Evolutionary conservation across 2,329 filamentous ascomycete genomes (phyloP), one percentile per base, ranked within the genome.

Genomic region (Penicillium polonicum): DNA sequence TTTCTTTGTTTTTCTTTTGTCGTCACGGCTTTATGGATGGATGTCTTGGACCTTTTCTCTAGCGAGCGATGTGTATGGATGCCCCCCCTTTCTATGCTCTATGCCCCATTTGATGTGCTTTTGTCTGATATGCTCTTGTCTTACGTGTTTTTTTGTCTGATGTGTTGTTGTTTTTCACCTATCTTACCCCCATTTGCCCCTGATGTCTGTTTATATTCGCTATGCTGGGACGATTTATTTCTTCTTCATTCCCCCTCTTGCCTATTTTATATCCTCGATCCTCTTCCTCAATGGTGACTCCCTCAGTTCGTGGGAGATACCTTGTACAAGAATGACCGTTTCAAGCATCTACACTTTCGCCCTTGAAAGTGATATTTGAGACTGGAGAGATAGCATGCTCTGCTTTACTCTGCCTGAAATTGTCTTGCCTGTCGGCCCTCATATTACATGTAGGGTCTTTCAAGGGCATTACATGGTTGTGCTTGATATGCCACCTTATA

Each of bases 61-160:
- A 74, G 71, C 72, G 68, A 73, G 72, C 73, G 70, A 73, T 68
- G 65, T 71, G 64, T 68, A 64, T 64, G 64, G 65, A 64, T 57
- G 31, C 58, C 60, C 60, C 58, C 67, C 56, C 55, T 53, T 63
- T 58, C 60, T 58, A 61, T 60, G 48, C 63, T 61, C 55, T 63
- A 55, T 66, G 63, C 57, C 62, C 57, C 50, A 42, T 44, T 62
- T 57, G 48, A 63, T 61, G 52, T 57, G 59, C 57, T 60, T 46
- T 41, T 48, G 17, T 54, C 7, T 48, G 12, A 29, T 33, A 35
- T 43, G 49, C 31, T 62, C 36, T 23, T 60, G 60, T 64, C 55
- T 44, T 55, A 48, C 19, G 45, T 48, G 44, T 35, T 48, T 46
- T 46, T 35, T 21, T 21, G 29, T 43, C 60, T 57, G 50, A 62